These are phyloP conservation scores for Hanseniaspora meyeri DNA, from an alignment of 805 yeast species.

Conservation along the genomic window DNA sequence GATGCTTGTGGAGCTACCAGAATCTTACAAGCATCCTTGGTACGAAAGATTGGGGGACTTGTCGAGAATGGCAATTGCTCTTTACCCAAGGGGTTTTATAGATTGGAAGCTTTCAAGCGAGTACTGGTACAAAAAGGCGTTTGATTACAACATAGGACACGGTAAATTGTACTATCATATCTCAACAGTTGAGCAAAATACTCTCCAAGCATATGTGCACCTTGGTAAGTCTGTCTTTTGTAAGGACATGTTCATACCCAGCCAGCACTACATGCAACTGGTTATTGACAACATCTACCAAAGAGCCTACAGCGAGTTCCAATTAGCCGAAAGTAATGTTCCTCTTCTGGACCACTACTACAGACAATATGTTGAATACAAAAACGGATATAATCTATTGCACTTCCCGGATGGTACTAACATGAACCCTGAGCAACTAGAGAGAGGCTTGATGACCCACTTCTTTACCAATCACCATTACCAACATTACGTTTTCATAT, in stretches of 20 bases:
- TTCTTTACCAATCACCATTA: slow-evolving; percentile 14
- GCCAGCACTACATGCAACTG: slow-evolving; percentile 61
- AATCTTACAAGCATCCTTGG: slow-evolving; percentile 40
- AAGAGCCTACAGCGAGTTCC: slow-evolving; percentile 34
- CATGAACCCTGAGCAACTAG: slow-evolving; percentile 13
- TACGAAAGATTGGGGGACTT: slow-evolving; percentile 75
- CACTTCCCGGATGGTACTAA: slow-evolving; percentile 4
- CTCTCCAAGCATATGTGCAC: slow-evolving; percentile 63
- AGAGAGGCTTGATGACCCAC: slow-evolving; percentile 9
- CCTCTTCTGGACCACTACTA: slow-evolving; percentile 11
- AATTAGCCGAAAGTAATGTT: slow-evolving; percentile 20
- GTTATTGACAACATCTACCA: slow-evolving; percentile 67
- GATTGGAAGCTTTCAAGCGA: slow-evolving; percentile 81
- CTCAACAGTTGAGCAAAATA: slow-evolving; percentile 68
- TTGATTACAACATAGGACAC: slow-evolving; percentile 64
- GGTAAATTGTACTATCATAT: slow-evolving; percentile 80
- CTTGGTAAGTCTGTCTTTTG: slow-evolving; percentile 70
- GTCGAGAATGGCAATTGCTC: slow-evolving; percentile 77
- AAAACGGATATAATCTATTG: neutral
- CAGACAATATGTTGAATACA: slow-evolving; percentile 6
- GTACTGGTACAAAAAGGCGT: slow-evolving; percentile 67
- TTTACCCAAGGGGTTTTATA: slow-evolving; percentile 63
- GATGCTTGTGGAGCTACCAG: slow-evolving; percentile 30
- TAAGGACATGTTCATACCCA: slow-evolving; percentile 73
- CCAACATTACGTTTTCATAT: slow-evolving; percentile 14